A percentile compares a stretch with the other conserved stretches of the same genome.
Evolutionary conservation across 768 basidiomycete genomes (phyloP).

Genomic region (Strobilomyces echinocephalus): DNA sequence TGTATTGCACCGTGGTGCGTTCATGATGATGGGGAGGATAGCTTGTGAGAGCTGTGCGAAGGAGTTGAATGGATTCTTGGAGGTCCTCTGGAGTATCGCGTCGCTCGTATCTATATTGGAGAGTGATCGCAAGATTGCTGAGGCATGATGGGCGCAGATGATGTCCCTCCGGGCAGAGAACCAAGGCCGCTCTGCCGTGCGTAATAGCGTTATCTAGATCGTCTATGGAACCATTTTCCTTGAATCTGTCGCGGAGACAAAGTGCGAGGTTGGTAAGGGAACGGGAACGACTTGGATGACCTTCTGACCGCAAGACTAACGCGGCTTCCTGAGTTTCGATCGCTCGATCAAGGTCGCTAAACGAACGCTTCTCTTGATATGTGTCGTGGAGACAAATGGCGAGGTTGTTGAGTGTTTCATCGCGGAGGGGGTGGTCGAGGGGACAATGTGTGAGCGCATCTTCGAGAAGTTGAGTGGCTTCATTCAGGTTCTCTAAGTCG

Average conservation of each 20-base stretch:
- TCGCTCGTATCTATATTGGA: not conserved
- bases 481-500: slow-evolving; percentile 1
- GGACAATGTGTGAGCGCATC: not conserved
- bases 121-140: not conserved
- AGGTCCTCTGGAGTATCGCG: not conserved
- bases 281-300: not conserved
- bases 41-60: not conserved
- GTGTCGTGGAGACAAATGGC: slow-evolving; percentile 1
- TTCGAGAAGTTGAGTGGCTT: slow-evolving; percentile 3
- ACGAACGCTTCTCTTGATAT: not conserved
- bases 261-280: slow-evolving; percentile 5
- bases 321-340: slow-evolving; percentile 6
- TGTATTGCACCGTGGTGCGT: not conserved
- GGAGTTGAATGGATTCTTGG: not conserved
- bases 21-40: not conserved
- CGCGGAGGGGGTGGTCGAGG: not conserved
- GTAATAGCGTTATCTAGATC: not conserved
- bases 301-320: slow-evolving; percentile 1
- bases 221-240: not conserved
- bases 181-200: not conserved
- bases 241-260: slow-evolving; percentile 1
- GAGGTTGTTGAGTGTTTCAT: slow-evolving; percentile 14
- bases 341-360: slow-evolving; percentile 1
- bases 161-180: not conserved
- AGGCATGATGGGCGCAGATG: not conserved